These are phyloP conservation scores for Kwoniella sp. DNA, from an alignment of 768 basidiomycete genomes.

Conservation along the genomic window DNA sequence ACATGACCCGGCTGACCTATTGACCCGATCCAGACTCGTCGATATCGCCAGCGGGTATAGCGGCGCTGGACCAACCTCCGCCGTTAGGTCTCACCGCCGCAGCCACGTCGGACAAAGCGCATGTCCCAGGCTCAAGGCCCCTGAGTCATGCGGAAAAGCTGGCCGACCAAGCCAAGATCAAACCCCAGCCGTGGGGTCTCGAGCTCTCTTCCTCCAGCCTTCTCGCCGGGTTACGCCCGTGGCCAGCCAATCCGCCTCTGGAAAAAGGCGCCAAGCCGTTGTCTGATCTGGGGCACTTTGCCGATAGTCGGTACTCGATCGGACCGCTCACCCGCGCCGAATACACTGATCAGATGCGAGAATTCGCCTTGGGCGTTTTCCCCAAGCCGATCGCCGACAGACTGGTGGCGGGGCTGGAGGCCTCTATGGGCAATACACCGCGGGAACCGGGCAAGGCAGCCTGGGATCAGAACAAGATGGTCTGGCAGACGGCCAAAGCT, in stretches of 20 bases:
- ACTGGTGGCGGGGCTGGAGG: conserved; percentile 13
- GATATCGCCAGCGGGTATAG: no score
- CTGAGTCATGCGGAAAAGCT: conserved; percentile 12
- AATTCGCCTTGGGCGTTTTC: conserved; percentile 28
- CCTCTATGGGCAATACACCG: conserved; percentile 7
- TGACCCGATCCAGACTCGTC: no score
- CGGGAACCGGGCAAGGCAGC: background rate
- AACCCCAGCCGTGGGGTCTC: conserved; percentile 28
- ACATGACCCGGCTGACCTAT: no score
- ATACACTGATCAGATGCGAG: conserved; percentile 14
- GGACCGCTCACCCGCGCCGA: conserved; percentile 12
- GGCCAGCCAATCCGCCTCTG: conserved; percentile 21
- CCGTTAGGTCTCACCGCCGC: no score
- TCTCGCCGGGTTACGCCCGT: conserved; percentile 21
- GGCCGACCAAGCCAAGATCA: conserved; percentile 4
- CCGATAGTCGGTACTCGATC: conserved; percentile 36
- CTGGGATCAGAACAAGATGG: conserved; percentile 30
- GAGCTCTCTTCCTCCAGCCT: conserved; percentile 16
- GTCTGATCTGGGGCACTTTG: conserved; percentile 30
- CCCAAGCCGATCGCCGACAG: conserved; percentile 10
- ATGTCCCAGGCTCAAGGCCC: no score
- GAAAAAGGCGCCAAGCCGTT: conserved; percentile 10
- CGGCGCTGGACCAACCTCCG: no score
- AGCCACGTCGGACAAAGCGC: no score
- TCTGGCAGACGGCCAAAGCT: conserved; percentile 48